Evolutionary conservation across 2,329 filamentous ascomycete genomes (phyloP), one percentile per base, ranked within the genome.

Genomic region (Venturia pyrina): DNA sequence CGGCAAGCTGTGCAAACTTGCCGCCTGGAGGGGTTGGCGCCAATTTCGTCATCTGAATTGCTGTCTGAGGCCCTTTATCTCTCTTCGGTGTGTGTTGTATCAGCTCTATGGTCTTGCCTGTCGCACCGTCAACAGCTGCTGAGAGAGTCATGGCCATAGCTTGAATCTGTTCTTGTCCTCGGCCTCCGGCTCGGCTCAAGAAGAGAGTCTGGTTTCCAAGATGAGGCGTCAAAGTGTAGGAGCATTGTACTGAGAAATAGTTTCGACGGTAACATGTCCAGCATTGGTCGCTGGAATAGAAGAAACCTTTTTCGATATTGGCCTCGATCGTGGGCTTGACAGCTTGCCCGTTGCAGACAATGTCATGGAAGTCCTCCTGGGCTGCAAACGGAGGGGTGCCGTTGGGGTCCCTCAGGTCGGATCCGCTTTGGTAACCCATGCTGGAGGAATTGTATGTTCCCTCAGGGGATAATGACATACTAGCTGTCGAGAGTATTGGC

Each of bases 221-320:
- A 80, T 78, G 87, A 77, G 89, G 89, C 50, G 82, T 81, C 32
- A 96, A 78, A 15, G 83, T 83, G 76, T 88, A 96, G 3, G 89
- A 90, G 75, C 90, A 93, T 63, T 88, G 85, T 64, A 95, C 91
- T 0, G 90, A 88, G 74, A 96, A 95, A 77, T 96, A 96, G 75
- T 96, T 96, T 56, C 93, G 84, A 43, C 92, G 84, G 74, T 96
- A 96, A 78, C 92, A 96, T 0, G 92, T 96, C 91, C 91, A 96
- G 71, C 93, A 90, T 21, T 85, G 82, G 65, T 96, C 92, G 3
- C 83, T 84, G 44, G 79, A 79, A 62, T 87, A 80, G 74, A 96
- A 96, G 77, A 96, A 96, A 0, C 92, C 92, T 71, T 96, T 96
- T 75, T 96, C 90, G 67, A 96, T 91, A 71, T 86, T 88, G 44